These are phyloP conservation scores for Globisporangium okanoganense DNA, from an alignment of 352 stramenopile species.

Conservation along the genomic window DNA sequence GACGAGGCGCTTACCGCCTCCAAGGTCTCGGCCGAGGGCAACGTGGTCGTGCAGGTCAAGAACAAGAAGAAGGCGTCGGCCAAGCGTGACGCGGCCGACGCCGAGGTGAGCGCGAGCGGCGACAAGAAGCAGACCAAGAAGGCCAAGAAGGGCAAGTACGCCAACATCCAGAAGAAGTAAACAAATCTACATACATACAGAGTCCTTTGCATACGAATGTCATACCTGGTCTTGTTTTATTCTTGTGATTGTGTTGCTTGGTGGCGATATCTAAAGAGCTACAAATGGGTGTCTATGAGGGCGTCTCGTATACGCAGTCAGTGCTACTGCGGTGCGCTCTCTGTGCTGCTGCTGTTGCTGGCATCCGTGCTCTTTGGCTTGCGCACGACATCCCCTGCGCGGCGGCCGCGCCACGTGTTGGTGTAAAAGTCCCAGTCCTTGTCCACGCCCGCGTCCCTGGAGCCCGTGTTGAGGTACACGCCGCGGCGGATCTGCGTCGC, in stretches of 20 bases:
- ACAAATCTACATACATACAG: not conserved
- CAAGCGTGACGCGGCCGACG: conserved; percentile 35
- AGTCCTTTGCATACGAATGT: conserved; percentile 2
- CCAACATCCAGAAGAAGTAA: conserved; percentile 52
- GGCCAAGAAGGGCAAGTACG: conserved; percentile 74
- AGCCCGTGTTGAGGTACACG: conserved; percentile 79
- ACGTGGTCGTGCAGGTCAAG: conserved; percentile 83
- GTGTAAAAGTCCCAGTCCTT: conserved; percentile 78
- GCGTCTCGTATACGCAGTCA: not conserved
- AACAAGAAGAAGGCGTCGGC: conserved; percentile 67
- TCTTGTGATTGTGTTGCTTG: no score
- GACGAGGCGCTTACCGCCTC: conserved; percentile 50
- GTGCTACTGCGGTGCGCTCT: not conserved
- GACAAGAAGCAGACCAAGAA: conserved; percentile 57
- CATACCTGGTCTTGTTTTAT: not conserved
- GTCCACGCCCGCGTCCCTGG: conserved; percentile 70
- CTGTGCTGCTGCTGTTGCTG: not conserved
- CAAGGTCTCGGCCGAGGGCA: conserved; percentile 30
- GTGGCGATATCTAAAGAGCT: conserved; percentile 2
- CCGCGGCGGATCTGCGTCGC: conserved; percentile 73
- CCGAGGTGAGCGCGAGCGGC: conserved; percentile 28
- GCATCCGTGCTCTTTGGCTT: conserved; percentile 17
- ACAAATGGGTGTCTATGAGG: not conserved
- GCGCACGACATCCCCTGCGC: conserved; percentile 23
- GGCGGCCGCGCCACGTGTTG: conserved; percentile 57